Percentiles rank a stretch among this genome's conserved stretches.
Conservation (phyloP, 2,329 filamentous ascomycete genomes). For the Fonsecaea nubica region DNA sequence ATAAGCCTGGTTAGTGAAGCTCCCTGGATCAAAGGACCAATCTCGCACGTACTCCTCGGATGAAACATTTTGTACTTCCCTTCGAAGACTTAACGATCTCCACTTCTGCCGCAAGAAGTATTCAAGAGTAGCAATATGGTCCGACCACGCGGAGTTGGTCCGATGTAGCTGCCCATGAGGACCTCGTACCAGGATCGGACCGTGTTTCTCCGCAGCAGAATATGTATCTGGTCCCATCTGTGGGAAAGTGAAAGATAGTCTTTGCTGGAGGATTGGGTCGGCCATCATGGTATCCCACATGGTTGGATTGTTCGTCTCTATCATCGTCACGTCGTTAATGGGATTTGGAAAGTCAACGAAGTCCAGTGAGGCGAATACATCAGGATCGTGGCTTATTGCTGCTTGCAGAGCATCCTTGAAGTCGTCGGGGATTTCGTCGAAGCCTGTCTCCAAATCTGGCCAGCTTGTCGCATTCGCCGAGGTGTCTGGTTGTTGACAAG, state of each 20-base stretch:
- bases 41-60: not conserved
- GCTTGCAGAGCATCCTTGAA: constrained; percentile 20
- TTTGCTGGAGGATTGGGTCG: constrained; percentile 10
- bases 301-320: not conserved
- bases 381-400: constrained; percentile 16
- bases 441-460: constrained; percentile 7
- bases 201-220: not conserved
- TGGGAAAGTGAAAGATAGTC: constrained; percentile 7
- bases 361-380: constrained; percentile 7
- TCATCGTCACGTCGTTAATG: not conserved
- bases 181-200: constrained; percentile 8
- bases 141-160: constrained; percentile 22
- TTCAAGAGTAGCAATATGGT: constrained; percentile 21
- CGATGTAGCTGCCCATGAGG: constrained; percentile 15
- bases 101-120: constrained; percentile 22
- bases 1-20: not conserved
- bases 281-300: constrained; percentile 15
- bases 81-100: not conserved
- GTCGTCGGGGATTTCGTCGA: constrained; percentile 18
- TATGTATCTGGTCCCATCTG: constrained; percentile 14
- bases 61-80: not conserved
- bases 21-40: not conserved
- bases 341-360: not conserved
- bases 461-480: not conserved
- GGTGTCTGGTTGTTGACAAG: not conserved